Evolutionary conservation across 768 basidiomycete species (phyloP).

Genomic region (Boletus coccyginus): DNA sequence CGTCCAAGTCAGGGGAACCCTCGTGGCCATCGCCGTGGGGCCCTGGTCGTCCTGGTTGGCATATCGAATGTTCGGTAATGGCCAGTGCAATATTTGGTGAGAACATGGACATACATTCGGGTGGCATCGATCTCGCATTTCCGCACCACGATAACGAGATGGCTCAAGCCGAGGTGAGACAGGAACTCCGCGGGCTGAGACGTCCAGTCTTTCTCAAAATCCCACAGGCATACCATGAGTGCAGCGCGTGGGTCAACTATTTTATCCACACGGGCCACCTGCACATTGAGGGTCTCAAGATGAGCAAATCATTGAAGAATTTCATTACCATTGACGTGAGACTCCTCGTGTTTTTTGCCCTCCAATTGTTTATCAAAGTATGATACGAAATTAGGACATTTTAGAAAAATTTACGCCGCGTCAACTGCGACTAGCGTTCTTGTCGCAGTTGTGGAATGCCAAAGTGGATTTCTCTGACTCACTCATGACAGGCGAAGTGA

Average conservation of each 20-base stretch:
- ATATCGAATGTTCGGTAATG: conserved; percentile 99
- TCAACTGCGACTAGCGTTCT: conserved; percentile 88
- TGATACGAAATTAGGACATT: conserved; percentile 63
- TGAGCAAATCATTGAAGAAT: conserved; percentile 99
- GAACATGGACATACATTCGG: conserved; percentile 96
- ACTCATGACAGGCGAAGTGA: conserved; percentile 85
- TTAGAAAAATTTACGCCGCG: conserved; percentile 78
- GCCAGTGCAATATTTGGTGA: conserved; percentile 64
- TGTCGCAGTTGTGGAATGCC: conserved; percentile 88
- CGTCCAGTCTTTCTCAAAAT: conserved; percentile 6
- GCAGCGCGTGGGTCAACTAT: conserved; percentile 95
- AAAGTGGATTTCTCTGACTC: conserved; percentile 94
- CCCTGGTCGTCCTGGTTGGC: conserved; percentile 90
- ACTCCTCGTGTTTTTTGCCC: not conserved
- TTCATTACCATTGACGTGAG: conserved; percentile 95
- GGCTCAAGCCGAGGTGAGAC: conserved; percentile 86
- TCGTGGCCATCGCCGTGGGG: conserved; percentile 98
- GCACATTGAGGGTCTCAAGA: conserved; percentile 97
- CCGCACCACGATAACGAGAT: conserved; percentile 99
- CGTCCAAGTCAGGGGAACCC: conserved; percentile 93
- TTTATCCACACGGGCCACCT: conserved; percentile 98
- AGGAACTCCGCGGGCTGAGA: conserved; percentile 3
- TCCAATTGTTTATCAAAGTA: not conserved
- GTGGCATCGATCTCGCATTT: conserved; percentile 96
- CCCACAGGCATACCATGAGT: conserved; percentile 85